Evolutionary conservation across 2,329 filamentous ascomycete species (phyloP).

Genomic region (Epichloe festucae): DNA sequence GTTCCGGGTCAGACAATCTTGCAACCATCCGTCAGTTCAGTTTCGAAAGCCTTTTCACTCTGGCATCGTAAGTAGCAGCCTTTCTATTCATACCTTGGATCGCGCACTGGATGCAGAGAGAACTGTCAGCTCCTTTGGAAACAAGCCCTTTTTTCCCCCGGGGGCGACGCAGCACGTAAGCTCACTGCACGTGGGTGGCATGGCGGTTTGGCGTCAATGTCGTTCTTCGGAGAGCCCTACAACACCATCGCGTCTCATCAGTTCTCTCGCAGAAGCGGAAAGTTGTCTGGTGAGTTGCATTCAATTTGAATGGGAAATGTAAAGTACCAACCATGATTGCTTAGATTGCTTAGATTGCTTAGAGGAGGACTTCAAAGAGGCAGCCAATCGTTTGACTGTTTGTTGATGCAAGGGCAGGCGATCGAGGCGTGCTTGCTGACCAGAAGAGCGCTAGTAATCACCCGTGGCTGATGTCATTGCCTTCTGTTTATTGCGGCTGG

Average conservation of each 20-base stretch:
- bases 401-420: too few species aligned
- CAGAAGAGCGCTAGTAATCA: too few species aligned
- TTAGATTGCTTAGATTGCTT: not conserved
- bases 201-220: slow-evolving; percentile 61
- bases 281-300: not conserved
- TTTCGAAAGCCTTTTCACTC: not conserved
- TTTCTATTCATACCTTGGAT: slow-evolving; percentile 56
- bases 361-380: too few species aligned
- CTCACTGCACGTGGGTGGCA: slow-evolving; percentile 76
- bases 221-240: slow-evolving; percentile 41
- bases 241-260: not conserved
- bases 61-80: not conserved
- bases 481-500: too few species aligned
- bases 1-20: slow-evolving; percentile 75
- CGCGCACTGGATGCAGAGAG: slow-evolving; percentile 48
- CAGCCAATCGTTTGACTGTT: too few species aligned
- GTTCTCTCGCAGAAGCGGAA: not conserved
- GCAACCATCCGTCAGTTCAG: slow-evolving; percentile 1
- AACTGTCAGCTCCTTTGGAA: slow-evolving; percentile 1
- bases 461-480: too few species aligned
- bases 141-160: too few species aligned
- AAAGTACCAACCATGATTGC: not conserved
- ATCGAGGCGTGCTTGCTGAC: too few species aligned
- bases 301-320: not conserved
- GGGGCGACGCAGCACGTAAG: not conserved